Percentiles rank a stretch among this genome's conserved stretches.
phyloP scores from a whole-genome alignment of 768 basidiomycete species.

The Kwoniella europaea region DNA sequence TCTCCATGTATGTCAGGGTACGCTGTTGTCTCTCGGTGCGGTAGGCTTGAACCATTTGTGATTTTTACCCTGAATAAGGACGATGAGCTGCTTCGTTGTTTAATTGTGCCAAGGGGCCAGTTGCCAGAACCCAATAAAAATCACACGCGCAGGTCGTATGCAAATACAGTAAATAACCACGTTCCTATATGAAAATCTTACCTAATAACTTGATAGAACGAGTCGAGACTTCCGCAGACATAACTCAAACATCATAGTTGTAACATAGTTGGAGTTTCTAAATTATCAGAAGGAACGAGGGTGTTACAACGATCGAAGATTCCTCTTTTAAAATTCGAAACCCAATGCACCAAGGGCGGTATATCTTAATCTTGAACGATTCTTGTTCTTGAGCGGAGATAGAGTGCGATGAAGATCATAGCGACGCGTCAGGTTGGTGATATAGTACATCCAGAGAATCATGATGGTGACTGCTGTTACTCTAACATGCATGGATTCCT shows the following conservation, averaged over 20 bases:
- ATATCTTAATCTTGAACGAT: too few species aligned
- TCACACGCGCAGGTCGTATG: background rate
- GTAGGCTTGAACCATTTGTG: background rate
- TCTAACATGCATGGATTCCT: background rate
- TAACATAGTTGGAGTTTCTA: background rate
- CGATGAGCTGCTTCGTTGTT: background rate
- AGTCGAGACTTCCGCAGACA: conserved; percentile 6
- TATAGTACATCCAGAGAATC: too few species aligned
- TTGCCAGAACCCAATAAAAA: background rate
- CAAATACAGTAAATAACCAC: background rate
- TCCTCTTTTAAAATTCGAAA: background rate
- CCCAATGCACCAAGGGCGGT: too few species aligned
- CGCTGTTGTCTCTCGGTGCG: background rate
- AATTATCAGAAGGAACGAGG: conserved; percentile 3
- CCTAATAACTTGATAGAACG: background rate
- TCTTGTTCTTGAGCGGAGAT: too few species aligned
- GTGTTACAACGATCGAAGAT: background rate
- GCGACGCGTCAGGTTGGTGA: too few species aligned
- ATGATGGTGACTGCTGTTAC: too few species aligned
- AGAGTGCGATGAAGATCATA: too few species aligned
- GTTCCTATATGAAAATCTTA: conserved; percentile 1
- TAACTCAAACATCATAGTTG: background rate
- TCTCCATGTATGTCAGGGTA: too few species aligned
- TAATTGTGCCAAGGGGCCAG: conserved; percentile 2
- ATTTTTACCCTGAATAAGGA: background rate